phyloP scores from a whole-genome alignment of 1,284 basidiomycete genomes.

The Baeospora myosura region DNA sequence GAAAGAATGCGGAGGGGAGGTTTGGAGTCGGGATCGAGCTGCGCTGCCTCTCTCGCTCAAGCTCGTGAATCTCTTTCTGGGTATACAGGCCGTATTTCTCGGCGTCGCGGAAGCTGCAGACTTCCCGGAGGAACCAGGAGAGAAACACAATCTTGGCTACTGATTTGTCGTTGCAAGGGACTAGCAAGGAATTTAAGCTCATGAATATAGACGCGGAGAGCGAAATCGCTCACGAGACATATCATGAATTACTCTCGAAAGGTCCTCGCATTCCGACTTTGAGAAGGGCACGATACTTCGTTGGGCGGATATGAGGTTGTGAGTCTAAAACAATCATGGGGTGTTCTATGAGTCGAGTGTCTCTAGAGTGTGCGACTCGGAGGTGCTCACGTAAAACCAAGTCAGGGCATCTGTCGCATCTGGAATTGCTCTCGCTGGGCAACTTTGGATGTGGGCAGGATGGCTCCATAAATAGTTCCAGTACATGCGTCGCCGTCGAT shows the following conservation, averaged over 20 bases:
- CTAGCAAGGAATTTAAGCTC: conserved; percentile 18
- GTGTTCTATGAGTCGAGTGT: neutral
- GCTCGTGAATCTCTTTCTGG: conserved; percentile 22
- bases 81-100: conserved; percentile 37
- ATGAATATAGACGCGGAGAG: conserved; percentile 1
- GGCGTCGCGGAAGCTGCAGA: conserved; percentile 41
- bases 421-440: conserved; percentile 29
- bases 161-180: conserved; percentile 23
- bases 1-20: conserved; percentile 16
- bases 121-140: conserved; percentile 39
- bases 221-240: conserved; percentile 20
- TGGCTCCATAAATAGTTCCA: conserved; percentile 46
- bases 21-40: conserved; percentile 11
- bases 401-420: conserved; percentile 44
- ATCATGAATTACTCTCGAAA: conserved; percentile 30
- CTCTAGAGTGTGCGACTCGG: no score
- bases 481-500: conserved; percentile 38
- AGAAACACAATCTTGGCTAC: conserved; percentile 36
- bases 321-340: conserved; percentile 26
- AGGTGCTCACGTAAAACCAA: conserved; percentile 38
- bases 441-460: conserved; percentile 33
- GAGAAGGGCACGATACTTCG: conserved; percentile 42
- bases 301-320: conserved; percentile 37
- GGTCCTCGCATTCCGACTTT: conserved; percentile 43
- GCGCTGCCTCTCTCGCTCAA: conserved; percentile 20